Conservation (phyloP, 768 basidiomycete species). For the Mycena belliarum region DNA sequence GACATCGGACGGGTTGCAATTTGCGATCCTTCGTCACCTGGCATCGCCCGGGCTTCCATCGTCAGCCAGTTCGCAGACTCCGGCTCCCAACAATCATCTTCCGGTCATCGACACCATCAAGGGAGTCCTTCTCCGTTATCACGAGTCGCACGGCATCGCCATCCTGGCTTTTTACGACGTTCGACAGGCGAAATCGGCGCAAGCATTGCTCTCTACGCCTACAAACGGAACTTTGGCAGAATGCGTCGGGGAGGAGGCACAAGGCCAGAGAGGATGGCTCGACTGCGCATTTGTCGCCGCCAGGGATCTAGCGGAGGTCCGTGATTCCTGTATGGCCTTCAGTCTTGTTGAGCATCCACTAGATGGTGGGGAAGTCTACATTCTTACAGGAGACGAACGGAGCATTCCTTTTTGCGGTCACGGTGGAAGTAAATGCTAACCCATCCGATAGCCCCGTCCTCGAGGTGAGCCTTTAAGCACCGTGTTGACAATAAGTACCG, state of each 20-base stretch:
- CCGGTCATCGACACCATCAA: slow-evolving; percentile 39
- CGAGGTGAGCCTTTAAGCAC: slow-evolving; percentile 1
- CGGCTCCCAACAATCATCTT: not conserved
- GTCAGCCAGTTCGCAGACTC: not conserved
- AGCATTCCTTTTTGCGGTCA: slow-evolving; percentile 50
- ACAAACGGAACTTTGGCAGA: slow-evolving; percentile 29
- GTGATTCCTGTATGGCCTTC: slow-evolving; percentile 18
- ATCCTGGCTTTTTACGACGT: slow-evolving; percentile 64
- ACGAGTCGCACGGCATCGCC: slow-evolving; percentile 51
- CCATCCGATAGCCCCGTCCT: not conserved
- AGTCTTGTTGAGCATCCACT: slow-evolving; percentile 2
- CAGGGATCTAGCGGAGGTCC: slow-evolving; percentile 48
- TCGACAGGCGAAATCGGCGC: slow-evolving; percentile 52
- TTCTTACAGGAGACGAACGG: slow-evolving; percentile 56
- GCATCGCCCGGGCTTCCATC: not conserved
- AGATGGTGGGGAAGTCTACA: slow-evolving; percentile 58
- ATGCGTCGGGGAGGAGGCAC: slow-evolving; percentile 32
- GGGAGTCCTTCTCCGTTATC: slow-evolving; percentile 56
- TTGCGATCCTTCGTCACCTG: slow-evolving; percentile 18
- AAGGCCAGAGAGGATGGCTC: slow-evolving; percentile 29
- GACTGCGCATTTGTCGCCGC: slow-evolving; percentile 47
- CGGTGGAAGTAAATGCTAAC: slow-evolving; percentile 2
- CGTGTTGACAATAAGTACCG: not conserved
- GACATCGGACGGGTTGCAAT: slow-evolving; percentile 23
- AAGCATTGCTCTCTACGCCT: slow-evolving; percentile 38